These are phyloP conservation scores for Phaseolus lunatus DNA, from an alignment of 306 rosid species.

Conservation along the genomic window DNA sequence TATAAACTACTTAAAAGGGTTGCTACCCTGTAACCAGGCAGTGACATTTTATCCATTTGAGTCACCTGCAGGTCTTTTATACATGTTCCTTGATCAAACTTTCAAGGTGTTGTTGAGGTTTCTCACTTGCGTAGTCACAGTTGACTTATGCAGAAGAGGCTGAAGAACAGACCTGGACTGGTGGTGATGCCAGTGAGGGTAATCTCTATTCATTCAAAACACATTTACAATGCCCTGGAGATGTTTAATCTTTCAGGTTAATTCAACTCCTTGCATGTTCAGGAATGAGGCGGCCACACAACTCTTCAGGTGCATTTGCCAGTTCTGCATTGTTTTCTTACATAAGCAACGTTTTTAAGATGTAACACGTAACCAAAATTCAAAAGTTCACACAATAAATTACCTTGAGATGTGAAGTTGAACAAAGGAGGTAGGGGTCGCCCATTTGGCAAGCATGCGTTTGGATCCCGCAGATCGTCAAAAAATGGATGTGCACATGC, in stretches of 20 bases:
- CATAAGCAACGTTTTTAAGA: conserved; percentile 40
- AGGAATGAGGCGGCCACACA: conserved; percentile 86
- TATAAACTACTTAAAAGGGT: background rate
- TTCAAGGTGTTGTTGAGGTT: background rate
- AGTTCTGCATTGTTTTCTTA: conserved; percentile 62
- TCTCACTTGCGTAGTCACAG: background rate
- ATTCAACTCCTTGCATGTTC: conserved; percentile 69
- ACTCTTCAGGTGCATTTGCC: conserved; percentile 77
- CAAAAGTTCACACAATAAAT: background rate
- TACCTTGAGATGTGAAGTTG: conserved; percentile 91
- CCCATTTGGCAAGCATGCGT: conserved; percentile 75
- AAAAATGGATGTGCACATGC: conserved; percentile 96
- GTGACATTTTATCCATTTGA: background rate
- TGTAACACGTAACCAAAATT: background rate
- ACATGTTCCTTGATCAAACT: background rate
- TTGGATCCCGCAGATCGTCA: conserved; percentile 82
- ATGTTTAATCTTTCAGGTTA: background rate
- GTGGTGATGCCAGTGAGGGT: conserved; percentile 51
- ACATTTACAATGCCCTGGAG: conserved; percentile 43
- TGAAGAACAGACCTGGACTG: conserved; percentile 40
- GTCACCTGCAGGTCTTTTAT: background rate
- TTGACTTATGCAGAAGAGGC: conserved; percentile 48
- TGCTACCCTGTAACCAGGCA: background rate
- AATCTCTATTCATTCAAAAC: conserved; percentile 58
- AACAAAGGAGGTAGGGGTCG: conserved; percentile 79